phyloP scores from a whole-genome alignment of 306 rosid genomes.

The Begonia peltatifolia region DNA sequence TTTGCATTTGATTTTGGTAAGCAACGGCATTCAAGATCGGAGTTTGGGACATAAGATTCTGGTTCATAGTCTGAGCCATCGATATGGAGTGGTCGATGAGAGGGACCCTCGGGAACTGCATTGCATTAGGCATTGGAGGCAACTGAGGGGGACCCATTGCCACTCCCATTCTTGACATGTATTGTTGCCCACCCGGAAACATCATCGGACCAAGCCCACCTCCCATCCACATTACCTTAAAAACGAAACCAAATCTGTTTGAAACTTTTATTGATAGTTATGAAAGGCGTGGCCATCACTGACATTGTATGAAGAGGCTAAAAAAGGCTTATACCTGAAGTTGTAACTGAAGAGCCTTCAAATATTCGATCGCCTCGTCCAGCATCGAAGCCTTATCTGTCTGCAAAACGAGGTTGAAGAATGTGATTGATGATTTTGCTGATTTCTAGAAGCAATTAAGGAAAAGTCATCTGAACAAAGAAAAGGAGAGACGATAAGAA shows the following conservation, averaged over 20 bases:
- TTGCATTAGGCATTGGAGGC: constrained; percentile 13
- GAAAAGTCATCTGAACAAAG: too few species aligned
- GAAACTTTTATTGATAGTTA: background rate
- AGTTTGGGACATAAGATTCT: constrained; percentile 15
- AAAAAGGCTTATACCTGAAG: constrained; percentile 44
- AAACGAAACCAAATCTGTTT: constrained; percentile 2
- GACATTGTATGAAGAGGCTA: too few species aligned
- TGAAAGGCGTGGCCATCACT: too few species aligned
- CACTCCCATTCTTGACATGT: constrained; percentile 32
- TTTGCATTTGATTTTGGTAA: constrained; percentile 57
- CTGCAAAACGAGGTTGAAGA: constrained; percentile 25
- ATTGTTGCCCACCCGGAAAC: constrained; percentile 69
- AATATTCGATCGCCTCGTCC: constrained; percentile 79
- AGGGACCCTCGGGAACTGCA: constrained; percentile 38
- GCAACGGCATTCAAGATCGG: constrained; percentile 23
- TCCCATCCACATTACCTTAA: constrained; percentile 85
- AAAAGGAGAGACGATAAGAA: too few species aligned
- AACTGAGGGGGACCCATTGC: constrained; percentile 41
- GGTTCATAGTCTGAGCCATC: constrained; percentile 13
- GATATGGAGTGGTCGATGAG: constrained; percentile 30
- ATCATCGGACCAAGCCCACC: constrained; percentile 64
- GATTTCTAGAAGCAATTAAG: too few species aligned
- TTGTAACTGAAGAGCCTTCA: constrained; percentile 82
- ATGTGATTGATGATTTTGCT: too few species aligned
- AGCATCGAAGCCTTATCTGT: constrained; percentile 84